These are phyloP conservation scores for Collybia nuda DNA, from an alignment of 768 basidiomycete genomes.

Conservation along the genomic window DNA sequence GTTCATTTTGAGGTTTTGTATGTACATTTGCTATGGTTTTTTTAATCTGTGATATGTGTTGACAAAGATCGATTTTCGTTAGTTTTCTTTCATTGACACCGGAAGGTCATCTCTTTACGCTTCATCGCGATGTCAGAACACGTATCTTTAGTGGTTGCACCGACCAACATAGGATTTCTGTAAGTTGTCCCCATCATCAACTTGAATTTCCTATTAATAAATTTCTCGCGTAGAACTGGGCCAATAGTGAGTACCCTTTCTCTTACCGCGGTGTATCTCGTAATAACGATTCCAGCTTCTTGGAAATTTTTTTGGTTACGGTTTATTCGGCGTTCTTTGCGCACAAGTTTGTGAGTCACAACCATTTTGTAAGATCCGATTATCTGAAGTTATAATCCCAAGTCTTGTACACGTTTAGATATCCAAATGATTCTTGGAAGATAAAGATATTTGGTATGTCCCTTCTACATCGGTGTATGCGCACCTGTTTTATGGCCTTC, in stretches of 20 bases:
- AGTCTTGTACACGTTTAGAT: not conserved
- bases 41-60: too few relatives aligned
- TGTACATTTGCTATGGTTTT: too few relatives aligned
- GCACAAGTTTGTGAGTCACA: constrained; percentile 9
- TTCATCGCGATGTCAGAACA: too few relatives aligned
- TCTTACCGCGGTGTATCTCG: not conserved
- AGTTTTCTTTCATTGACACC: too few relatives aligned
- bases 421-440: constrained; percentile 1
- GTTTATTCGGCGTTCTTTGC: constrained; percentile 8
- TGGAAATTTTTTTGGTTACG: constrained; percentile 10
- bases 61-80: too few relatives aligned
- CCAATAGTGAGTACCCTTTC: not conserved
- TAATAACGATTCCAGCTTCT: constrained; percentile 6
- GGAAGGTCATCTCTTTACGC: too few relatives aligned
- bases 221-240: too few relatives aligned
- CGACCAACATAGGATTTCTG: too few relatives aligned
- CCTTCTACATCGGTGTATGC: not conserved
- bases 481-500: not conserved
- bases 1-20: too few relatives aligned
- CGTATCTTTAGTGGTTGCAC: too few relatives aligned
- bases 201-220: too few relatives aligned
- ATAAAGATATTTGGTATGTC: constrained; percentile 6
- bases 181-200: too few relatives aligned
- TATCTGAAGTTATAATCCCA: not conserved
- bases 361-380: not conserved